phyloP scores from a whole-genome alignment of 192 early-diverging fungal species.

The Cetraspora pellucida region DNA sequence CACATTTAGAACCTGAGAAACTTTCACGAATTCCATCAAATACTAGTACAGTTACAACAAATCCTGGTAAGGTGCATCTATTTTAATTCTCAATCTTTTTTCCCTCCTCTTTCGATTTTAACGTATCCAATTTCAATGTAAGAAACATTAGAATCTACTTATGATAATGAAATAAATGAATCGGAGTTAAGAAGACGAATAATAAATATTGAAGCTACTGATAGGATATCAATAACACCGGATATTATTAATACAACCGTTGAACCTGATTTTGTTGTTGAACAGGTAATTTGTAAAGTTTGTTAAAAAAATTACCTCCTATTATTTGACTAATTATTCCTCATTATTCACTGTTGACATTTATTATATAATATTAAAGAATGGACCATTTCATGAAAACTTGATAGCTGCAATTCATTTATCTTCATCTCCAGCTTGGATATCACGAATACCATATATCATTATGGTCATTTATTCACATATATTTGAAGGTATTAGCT shows the following conservation, averaged over 20 bases:
- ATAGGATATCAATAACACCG: too few relatives aligned
- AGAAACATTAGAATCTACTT: too few relatives aligned
- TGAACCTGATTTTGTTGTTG: too few relatives aligned
- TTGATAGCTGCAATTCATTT: background rate
- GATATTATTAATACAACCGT: too few relatives aligned
- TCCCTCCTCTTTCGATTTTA: background rate
- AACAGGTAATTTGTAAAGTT: too few relatives aligned
- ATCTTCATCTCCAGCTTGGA: background rate
- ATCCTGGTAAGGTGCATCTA: background rate
- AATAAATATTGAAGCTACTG: too few relatives aligned
- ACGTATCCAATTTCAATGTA: background rate
- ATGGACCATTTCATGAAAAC: background rate
- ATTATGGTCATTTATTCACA: slow-evolving; percentile 8
- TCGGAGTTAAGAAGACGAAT: too few relatives aligned
- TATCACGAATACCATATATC: background rate
- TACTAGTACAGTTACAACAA: background rate
- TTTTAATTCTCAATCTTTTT: background rate
- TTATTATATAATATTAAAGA: background rate
- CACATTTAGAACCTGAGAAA: background rate
- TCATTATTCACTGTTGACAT: background rate
- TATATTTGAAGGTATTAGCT: background rate
- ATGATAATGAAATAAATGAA: too few relatives aligned
- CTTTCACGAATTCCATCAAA: background rate
- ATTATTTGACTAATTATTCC: background rate
- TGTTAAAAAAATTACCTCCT: background rate